A percentile compares a stretch with the other conserved stretches of the same genome.
These are phyloP conservation scores for Salvia hispanica DNA, from an alignment of 257 asterid species.

Conservation along the genomic window DNA sequence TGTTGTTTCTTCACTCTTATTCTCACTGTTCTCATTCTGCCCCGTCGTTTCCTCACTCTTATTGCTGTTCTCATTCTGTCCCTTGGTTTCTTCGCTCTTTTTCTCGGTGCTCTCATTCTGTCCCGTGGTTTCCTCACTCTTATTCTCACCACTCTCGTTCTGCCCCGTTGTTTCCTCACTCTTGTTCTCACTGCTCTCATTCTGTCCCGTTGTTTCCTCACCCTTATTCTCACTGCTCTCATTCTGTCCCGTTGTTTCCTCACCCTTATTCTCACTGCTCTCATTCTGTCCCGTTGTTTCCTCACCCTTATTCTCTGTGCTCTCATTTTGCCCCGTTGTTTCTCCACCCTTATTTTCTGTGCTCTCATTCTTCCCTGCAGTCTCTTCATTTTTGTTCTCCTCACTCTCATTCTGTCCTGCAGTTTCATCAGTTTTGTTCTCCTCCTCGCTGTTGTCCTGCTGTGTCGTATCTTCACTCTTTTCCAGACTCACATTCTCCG, in stretches of 20 bases:
- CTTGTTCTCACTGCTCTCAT: constrained; percentile 6
- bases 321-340: background rate
- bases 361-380: background rate
- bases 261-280: constrained; percentile 1
- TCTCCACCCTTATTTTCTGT: background rate
- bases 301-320: background rate
- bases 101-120: background rate
- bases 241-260: constrained; percentile 3
- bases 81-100: background rate
- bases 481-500: background rate
- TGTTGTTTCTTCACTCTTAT: background rate
- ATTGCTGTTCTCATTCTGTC: constrained; percentile 12
- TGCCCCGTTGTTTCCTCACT: background rate
- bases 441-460: background rate
- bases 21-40: constrained; percentile 15
- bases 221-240: constrained; percentile 1
- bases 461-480: background rate
- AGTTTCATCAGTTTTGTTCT: constrained; percentile 11
- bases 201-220: background rate
- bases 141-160: background rate
- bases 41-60: constrained; percentile 19
- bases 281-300: constrained; percentile 7
- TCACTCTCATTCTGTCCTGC: background rate
- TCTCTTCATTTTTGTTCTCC: background rate
- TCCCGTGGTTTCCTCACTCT: background rate